These are phyloP conservation scores for Cladosporium sp. DNA, from an alignment of 2,329 filamentous ascomycete species.

Conservation along the genomic window DNA sequence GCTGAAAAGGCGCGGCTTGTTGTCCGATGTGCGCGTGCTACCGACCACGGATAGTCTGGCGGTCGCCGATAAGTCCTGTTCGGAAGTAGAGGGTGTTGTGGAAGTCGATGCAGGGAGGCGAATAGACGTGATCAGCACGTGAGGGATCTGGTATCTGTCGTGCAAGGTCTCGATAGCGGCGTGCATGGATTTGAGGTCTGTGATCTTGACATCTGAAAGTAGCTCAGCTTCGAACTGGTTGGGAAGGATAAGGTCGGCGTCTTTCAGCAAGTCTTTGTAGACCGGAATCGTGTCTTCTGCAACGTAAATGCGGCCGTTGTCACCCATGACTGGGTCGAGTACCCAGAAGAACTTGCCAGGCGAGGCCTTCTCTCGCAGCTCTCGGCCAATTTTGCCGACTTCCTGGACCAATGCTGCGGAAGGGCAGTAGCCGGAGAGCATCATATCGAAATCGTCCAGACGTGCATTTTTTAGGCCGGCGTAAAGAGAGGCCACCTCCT, in stretches of 20 bases:
- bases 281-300: slow-evolving; percentile 87
- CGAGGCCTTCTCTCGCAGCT: slow-evolving; percentile 68
- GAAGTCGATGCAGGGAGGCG: slow-evolving; percentile 59
- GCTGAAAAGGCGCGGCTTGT: slow-evolving; percentile 78
- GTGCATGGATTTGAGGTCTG: slow-evolving; percentile 69
- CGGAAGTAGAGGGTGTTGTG: slow-evolving; percentile 41
- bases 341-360: slow-evolving; percentile 93
- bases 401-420: slow-evolving; percentile 80
- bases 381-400: slow-evolving; percentile 79
- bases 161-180: slow-evolving; percentile 77
- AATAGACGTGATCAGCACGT: slow-evolving; percentile 91
- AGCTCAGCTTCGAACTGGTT: slow-evolving; percentile 98
- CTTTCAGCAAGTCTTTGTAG: slow-evolving; percentile 74
- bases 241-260: slow-evolving; percentile 88
- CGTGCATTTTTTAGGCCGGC: slow-evolving; percentile 78
- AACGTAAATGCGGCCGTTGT: slow-evolving; percentile 89
- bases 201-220: slow-evolving; percentile 81
- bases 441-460: slow-evolving; percentile 87
- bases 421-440: slow-evolving; percentile 93
- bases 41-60: slow-evolving; percentile 63
- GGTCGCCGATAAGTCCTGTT: slow-evolving; percentile 20
- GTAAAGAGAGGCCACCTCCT: slow-evolving; percentile 83
- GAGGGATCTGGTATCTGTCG: slow-evolving; percentile 63
- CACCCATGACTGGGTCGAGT: slow-evolving; percentile 96
- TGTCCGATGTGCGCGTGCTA: slow-evolving; percentile 66